phyloP scores from a whole-genome alignment of 1,284 basidiomycete genomes.

The Stereum hirsutum region DNA sequence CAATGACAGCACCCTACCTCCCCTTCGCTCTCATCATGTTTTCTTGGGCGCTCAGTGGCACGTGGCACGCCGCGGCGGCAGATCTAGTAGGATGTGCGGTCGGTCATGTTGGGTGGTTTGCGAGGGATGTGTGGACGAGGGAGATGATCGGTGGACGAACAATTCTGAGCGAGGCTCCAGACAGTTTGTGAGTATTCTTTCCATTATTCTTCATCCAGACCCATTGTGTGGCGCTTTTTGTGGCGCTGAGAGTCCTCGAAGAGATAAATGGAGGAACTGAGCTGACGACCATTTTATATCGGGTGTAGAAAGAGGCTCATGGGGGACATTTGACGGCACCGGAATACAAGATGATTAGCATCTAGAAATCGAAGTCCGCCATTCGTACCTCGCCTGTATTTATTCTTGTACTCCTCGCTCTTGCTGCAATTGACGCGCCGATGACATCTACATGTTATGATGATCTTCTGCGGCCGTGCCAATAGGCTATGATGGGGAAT shows the following conservation, averaged over 20 bases:
- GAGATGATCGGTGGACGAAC: slow-evolving; percentile 80
- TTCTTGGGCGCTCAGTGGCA: slow-evolving; percentile 85
- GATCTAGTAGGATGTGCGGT: slow-evolving; percentile 86
- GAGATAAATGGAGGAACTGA: no score
- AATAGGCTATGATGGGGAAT: no score
- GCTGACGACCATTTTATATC: slow-evolving; percentile 6
- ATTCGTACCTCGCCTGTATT: no score
- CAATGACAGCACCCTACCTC: slow-evolving; percentile 92
- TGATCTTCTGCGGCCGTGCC: no score
- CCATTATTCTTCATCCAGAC: no score
- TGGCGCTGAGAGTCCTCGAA: not conserved
- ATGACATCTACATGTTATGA: no score
- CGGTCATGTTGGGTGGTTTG: slow-evolving; percentile 88
- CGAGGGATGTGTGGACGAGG: slow-evolving; percentile 90
- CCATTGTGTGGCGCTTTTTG: slow-evolving; percentile 1
- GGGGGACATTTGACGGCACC: slow-evolving; percentile 48
- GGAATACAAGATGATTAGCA: no score
- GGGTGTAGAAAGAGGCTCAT: slow-evolving; percentile 50
- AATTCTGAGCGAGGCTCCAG: slow-evolving; percentile 72
- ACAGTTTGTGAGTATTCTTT: slow-evolving; percentile 55
- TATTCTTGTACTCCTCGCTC: no score
- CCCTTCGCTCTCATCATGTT: slow-evolving; percentile 86
- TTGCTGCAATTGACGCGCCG: no score
- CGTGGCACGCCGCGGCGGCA: slow-evolving; percentile 77
- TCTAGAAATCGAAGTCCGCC: no score